Evolutionary conservation across 352 stramenopile genomes (phyloP).

Genomic region (Globisporangium acanthophoron): DNA sequence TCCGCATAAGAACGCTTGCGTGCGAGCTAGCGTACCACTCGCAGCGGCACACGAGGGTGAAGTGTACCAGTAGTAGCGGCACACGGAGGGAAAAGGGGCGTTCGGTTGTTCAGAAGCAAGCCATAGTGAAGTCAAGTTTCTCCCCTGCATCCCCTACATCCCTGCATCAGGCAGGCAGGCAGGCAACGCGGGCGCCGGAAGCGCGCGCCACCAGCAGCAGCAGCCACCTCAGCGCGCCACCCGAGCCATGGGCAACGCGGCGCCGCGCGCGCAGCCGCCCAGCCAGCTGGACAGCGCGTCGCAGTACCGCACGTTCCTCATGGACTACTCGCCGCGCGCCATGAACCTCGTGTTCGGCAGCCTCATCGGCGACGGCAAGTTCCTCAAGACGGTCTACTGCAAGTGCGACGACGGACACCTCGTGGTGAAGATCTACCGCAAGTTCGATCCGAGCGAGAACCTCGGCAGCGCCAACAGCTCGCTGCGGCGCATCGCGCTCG

Average conservation of each 20-base stretch:
- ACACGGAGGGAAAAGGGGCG: background rate
- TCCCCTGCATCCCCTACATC: background rate
- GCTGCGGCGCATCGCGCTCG: constrained; percentile 42
- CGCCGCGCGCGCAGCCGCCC: constrained; percentile 68
- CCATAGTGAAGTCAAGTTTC: background rate
- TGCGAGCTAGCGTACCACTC: background rate
- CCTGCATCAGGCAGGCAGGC: background rate
- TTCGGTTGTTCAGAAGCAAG: background rate
- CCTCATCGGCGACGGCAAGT: constrained; percentile 87
- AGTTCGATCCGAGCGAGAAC: constrained; percentile 72
- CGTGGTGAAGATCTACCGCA: constrained; percentile 88
- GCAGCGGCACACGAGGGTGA: background rate
- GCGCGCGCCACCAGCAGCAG: too few species aligned
- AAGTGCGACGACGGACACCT: constrained; percentile 81
- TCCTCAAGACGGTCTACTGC: constrained; percentile 86
- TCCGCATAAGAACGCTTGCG: background rate
- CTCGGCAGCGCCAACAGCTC: constrained; percentile 49
- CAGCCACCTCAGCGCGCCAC: background rate
- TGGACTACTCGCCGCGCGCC: constrained; percentile 77
- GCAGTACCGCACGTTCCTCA: constrained; percentile 84
- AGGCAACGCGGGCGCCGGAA: too few species aligned
- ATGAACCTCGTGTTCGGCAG: constrained; percentile 86
- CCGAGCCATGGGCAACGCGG: constrained; percentile 72
- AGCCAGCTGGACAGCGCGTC: constrained; percentile 78
- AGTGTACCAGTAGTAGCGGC: too few species aligned